Percentiles rank a stretch among this genome's conserved stretches.
Evolutionary conservation across 2,329 filamentous ascomycete species (phyloP).

Genomic region (Fusarium annulatum): DNA sequence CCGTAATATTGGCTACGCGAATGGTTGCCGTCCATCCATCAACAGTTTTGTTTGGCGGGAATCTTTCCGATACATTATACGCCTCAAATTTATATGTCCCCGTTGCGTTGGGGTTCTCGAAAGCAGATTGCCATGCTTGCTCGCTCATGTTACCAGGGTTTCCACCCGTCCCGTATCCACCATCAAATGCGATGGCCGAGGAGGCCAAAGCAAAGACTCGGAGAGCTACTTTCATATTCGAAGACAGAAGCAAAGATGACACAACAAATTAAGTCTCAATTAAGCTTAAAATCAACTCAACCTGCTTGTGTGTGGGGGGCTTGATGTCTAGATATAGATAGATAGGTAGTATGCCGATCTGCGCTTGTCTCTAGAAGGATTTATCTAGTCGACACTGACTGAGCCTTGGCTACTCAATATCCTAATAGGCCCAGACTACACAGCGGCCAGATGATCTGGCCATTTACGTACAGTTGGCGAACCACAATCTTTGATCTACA

Average conservation of each 20-base stretch:
- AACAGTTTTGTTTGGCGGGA: constrained; percentile 12
- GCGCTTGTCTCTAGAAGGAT: not conserved
- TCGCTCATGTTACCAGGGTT: constrained; percentile 1
- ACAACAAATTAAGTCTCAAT: not conserved
- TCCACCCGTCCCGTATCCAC: not conserved
- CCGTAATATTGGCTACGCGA: constrained; percentile 19
- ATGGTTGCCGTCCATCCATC: constrained; percentile 15
- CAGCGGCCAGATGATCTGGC: not conserved
- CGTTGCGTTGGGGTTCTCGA: constrained; percentile 19
- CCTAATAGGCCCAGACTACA: not conserved
- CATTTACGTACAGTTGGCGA: not conserved
- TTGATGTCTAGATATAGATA: not conserved
- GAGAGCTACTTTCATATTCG: not conserved
- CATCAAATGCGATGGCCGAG: constrained; percentile 5
- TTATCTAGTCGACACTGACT: not conserved
- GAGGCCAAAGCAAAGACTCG: not conserved
- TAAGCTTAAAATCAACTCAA: not conserved
- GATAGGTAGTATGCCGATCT: not conserved
- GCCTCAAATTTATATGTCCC: constrained; percentile 11
- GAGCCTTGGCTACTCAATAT: not conserved
- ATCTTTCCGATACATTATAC: constrained; percentile 13
- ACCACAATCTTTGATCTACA: not conserved
- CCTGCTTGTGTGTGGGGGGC: not conserved
- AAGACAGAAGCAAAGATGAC: not conserved
- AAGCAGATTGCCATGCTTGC: constrained; percentile 14